Conservation (phyloP, 2,329 filamentous ascomycete genomes). For the Penicillium griseofulvum region DNA sequence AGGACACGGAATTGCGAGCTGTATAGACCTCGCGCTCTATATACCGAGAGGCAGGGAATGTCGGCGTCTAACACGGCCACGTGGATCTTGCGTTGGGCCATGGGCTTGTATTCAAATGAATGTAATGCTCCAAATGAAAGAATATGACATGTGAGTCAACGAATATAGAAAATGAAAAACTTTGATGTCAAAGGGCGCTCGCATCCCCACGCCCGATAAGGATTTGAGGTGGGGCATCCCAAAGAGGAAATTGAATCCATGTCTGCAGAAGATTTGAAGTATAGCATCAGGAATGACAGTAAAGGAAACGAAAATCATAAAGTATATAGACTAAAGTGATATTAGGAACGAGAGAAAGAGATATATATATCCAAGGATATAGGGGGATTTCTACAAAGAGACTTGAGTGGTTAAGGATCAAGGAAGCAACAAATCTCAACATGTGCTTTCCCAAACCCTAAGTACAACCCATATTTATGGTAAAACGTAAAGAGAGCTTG, state of each 20-base stretch:
- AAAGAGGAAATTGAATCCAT: conserved; percentile 21
- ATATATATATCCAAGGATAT: background rate
- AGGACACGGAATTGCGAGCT: conserved; percentile 36
- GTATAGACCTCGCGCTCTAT: conserved; percentile 34
- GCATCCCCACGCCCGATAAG: conserved; percentile 21
- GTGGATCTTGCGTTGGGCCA: conserved; percentile 28
- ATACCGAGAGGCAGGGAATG: conserved; percentile 33
- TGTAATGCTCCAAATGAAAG: background rate
- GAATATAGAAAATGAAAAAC: background rate
- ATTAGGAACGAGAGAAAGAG: background rate
- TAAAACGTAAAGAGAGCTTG: background rate
- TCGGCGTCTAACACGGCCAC: conserved; percentile 39
- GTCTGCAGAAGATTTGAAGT: background rate
- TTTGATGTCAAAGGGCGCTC: conserved; percentile 5
- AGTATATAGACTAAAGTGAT: too few species aligned
- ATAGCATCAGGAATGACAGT: background rate
- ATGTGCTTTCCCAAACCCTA: background rate
- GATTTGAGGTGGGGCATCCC: conserved; percentile 18
- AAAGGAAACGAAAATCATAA: background rate
- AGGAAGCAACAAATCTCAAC: background rate
- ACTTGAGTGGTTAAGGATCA: background rate
- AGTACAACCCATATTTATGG: background rate
- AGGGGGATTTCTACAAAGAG: background rate
- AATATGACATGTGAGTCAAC: background rate
- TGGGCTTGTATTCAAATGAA: background rate